Base-by-base conservation (phyloP, 805 yeast species). In the Starmerella floricola region DNA sequence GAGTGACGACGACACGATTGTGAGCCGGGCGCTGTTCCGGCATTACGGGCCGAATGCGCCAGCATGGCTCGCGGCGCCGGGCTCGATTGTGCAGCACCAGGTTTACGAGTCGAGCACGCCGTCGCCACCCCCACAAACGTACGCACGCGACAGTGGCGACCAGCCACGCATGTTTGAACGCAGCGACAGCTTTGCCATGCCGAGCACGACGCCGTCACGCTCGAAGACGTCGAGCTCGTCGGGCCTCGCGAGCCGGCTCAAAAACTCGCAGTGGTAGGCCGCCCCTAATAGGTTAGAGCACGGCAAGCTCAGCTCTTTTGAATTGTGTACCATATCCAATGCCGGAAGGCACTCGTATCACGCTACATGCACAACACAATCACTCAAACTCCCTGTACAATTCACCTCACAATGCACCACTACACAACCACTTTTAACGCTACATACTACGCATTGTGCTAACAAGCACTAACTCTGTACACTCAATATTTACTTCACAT, bases 21-120 rank as follows among this genome's bases (percentile, higher is more conserved):
- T 71, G 4, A 69, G 68, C 45, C 62, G 69, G 44, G 67, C 73
- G 1, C 46, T 70, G 34, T 64, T 67, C 10, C 59, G 61, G 38
- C 66, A 55, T 52, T 70, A 69, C 47, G 51, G 45, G 12, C 53
- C 54, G 18, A 45, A 42, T 10, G 39, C 54, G 15, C 65, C 65
- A 4, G 38, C 36, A 10, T 61, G 65, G 65, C 56, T 61, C 13
- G 57, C 31, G 2, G 41, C 41, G 17, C 33, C 36, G 3, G 45
- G 36, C n/a, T 38, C 41, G 2, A 17, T 26, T 23, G 17, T 40
- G 12, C 36, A 35, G 13, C 34, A 18, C 19, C 4, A 6, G 13
- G 18, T 15, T 10, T n/a, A 6, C 11, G 33, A 34, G 19, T 16
- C 23, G n/a, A n/a, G n/a, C 6, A 15, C 36, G 19, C 23, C 41